Conservation (phyloP, 129 eudicot species). For the Lactuca sativa region DNA sequence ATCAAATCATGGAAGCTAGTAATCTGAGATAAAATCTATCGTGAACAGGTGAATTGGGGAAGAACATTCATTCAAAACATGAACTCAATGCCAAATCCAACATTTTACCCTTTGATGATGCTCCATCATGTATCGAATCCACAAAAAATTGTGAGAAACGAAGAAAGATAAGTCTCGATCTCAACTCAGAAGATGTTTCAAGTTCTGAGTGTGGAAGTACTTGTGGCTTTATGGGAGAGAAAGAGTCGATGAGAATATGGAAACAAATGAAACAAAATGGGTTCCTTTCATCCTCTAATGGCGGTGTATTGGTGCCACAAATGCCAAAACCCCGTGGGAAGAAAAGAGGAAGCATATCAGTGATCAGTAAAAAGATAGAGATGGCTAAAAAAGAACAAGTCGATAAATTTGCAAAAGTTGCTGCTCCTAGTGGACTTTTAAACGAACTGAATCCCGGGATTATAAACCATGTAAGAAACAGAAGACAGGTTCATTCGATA, state of each 20-base stretch:
- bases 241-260: slow-evolving; percentile 70
- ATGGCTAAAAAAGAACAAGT: slow-evolving; percentile 82
- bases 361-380: slow-evolving; percentile 68
- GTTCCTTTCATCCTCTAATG: slow-evolving; percentile 59
- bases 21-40: not conserved
- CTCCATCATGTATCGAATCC: slow-evolving; percentile 13
- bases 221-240: slow-evolving; percentile 49
- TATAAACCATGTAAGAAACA: slow-evolving; percentile 88
- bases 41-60: slow-evolving; percentile 29
- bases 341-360: slow-evolving; percentile 51
- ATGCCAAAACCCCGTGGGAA: slow-evolving; percentile 62
- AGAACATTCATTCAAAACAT: slow-evolving; percentile 28
- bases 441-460: slow-evolving; percentile 88
- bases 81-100: slow-evolving; percentile 53
- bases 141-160: slow-evolving; percentile 19
- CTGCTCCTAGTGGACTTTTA: slow-evolving; percentile 92
- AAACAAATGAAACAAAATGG: slow-evolving; percentile 85
- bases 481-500: slow-evolving; percentile 90
- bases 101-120: slow-evolving; percentile 5
- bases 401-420: slow-evolving; percentile 79
- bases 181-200: slow-evolving; percentile 52
- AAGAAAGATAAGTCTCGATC: slow-evolving; percentile 47
- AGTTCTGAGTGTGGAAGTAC: slow-evolving; percentile 73
- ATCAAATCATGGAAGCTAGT: slow-evolving; percentile 5
- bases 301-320: slow-evolving; percentile 50